These are phyloP conservation scores for Echinochloa phyllopogon DNA, from an alignment of 176 grass and related monocot genomes.

Conservation along the genomic window DNA sequence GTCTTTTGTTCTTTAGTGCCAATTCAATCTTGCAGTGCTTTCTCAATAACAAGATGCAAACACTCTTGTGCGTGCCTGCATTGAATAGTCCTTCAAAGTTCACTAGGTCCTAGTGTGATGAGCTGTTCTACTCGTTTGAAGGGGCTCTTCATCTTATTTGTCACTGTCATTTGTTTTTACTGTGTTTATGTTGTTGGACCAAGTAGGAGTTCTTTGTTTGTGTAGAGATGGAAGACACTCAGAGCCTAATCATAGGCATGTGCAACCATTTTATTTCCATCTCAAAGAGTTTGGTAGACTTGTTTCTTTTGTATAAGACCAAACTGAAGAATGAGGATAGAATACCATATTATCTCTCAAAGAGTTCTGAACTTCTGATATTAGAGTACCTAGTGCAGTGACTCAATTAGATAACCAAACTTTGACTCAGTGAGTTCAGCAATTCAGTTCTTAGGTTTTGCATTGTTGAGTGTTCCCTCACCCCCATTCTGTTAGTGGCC, in stretches of 20 bases:
- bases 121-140: not conserved
- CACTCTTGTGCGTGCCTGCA: not conserved
- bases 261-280: not conserved
- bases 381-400: not conserved
- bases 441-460: not conserved
- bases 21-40: no score
- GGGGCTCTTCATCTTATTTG: not conserved
- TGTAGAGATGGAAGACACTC: not conserved
- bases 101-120: not conserved
- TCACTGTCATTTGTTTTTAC: not conserved
- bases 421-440: not conserved
- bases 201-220: not conserved
- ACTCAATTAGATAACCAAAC: not conserved
- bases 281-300: not conserved
- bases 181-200: not conserved
- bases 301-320: not conserved
- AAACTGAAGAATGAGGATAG: not conserved
- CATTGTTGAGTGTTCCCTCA: not conserved
- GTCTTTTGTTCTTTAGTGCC: not conserved
- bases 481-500: not conserved
- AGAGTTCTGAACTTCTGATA: not conserved
- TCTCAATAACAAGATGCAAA: not conserved
- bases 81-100: no score
- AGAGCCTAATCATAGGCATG: not conserved
- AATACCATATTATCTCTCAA: not conserved